These are phyloP conservation scores for Tulasnella calospora DNA, from an alignment of 768 basidiomycete genomes.

Conservation along the genomic window DNA sequence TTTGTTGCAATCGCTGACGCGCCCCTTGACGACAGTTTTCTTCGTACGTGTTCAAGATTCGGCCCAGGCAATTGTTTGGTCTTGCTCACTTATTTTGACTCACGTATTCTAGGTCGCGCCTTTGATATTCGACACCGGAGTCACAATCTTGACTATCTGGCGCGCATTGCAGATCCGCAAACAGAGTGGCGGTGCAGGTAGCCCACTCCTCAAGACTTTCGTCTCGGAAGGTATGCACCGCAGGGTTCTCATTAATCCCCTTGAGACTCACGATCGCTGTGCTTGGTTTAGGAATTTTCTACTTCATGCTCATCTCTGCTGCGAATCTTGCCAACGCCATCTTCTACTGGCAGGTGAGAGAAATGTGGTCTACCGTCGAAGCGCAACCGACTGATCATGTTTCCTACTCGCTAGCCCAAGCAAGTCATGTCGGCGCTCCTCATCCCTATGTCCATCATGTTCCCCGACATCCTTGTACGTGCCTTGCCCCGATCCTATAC, in stretches of 20 bases:
- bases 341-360: conserved; percentile 21
- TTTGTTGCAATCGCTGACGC: neutral
- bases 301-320: conserved; percentile 24
- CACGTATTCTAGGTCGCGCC: conserved; percentile 12
- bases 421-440: conserved; percentile 19
- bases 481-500: too few species aligned
- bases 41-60: conserved; percentile 7
- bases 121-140: conserved; percentile 15
- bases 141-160: conserved; percentile 9
- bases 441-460: conserved; percentile 22
- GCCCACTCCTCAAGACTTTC: conserved; percentile 24
- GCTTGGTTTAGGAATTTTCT: conserved; percentile 6
- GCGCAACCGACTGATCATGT: neutral
- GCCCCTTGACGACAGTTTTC: neutral
- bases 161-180: conserved; percentile 6
- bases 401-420: conserved; percentile 1
- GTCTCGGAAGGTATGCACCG: conserved; percentile 7
- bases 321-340: conserved; percentile 23
- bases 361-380: neutral
- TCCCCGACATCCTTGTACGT: conserved; percentile 25
- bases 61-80: neutral
- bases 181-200: conserved; percentile 18
- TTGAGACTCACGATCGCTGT: too few species aligned
- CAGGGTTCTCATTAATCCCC: too few species aligned
- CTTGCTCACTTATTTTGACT: neutral